Conservation (phyloP, 2,329 filamentous ascomycete species). For the Penicillium sp. region DNA sequence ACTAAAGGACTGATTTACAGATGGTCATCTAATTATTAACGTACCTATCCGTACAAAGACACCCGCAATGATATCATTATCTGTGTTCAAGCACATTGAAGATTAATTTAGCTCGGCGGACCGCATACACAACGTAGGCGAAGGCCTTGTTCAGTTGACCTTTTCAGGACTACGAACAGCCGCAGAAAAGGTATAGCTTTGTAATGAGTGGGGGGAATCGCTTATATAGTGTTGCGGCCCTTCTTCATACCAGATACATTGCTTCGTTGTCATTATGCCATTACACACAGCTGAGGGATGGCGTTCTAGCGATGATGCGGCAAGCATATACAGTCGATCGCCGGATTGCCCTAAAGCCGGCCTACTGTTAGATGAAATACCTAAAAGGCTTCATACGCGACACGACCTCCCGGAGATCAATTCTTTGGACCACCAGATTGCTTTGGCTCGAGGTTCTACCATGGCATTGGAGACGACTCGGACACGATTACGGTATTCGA, state of each 20-base stretch:
- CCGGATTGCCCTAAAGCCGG: neutral
- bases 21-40: no score
- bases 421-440: slow-evolving; percentile 9
- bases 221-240: no score
- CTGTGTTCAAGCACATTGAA: no score
- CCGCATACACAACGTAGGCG: no score
- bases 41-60: no score
- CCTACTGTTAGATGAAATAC: no score
- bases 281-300: neutral
- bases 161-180: neutral
- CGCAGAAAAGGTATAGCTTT: neutral
- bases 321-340: neutral
- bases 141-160: no score
- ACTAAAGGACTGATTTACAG: no score
- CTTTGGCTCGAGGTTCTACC: slow-evolving; percentile 10
- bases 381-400: neutral
- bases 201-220: neutral
- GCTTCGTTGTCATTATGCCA: neutral
- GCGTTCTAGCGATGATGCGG: neutral
- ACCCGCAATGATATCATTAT: no score
- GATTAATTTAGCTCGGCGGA: no score
- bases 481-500: slow-evolving; percentile 2
- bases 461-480: slow-evolving; percentile 15
- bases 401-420: slow-evolving; percentile 14
- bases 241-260: neutral